Base-by-base conservation (phyloP, 208 protist species). In the Crithidia fasciculata region DNA sequence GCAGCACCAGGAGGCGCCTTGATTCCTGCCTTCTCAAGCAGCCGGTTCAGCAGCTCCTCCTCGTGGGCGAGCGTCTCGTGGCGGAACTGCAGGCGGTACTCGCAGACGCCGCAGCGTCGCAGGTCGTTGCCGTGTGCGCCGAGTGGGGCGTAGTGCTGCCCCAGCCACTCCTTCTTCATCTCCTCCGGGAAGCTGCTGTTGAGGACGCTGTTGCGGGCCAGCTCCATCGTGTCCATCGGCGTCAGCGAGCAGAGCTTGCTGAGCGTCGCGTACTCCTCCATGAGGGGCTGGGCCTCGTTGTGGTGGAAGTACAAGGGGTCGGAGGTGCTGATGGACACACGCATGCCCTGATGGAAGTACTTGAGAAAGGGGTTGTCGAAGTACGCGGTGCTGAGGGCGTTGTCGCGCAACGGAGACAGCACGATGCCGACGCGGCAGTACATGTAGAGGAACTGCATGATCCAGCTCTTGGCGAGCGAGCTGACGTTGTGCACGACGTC, bases 361-460 rank as follows among this genome's bases (percentile, higher is more conserved):
- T 91, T 88, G 13, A 91, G 74, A 78, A 99, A 92, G 8, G 98
- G 97, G 76, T 98, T 97, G 58, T 98, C 89, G 65, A 98, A 88
- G 81, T 99, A 99, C 16, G 92, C 78, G 16, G 98, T 89, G 69
- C 97, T 97, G 15, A 99, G 85, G 16, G 88, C 90, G 86, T 99
- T 99, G 84, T 99, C 99, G 69, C 91, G 93, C 59, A 99, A 74
- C 19, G 98, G 99, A 16, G 97, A 99, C 83, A 99, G 90, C 15
- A 99, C 95, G 19, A 99, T 82, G 45, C 98, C 98, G 66, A 99
- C 95, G 72, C 99, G 97, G 62, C 87, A 89, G 53, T 99, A 91
- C 84, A 99, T 98, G 84, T 98, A 98, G 15, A 99, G 88, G 84
- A 99, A 99, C 86, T 99, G 96, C 81, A 99, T 93, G 39, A 98